Evolutionary conservation across 345 rosid genomes (phyloP).

Genomic region (Dipteronia dyeriana): DNA sequence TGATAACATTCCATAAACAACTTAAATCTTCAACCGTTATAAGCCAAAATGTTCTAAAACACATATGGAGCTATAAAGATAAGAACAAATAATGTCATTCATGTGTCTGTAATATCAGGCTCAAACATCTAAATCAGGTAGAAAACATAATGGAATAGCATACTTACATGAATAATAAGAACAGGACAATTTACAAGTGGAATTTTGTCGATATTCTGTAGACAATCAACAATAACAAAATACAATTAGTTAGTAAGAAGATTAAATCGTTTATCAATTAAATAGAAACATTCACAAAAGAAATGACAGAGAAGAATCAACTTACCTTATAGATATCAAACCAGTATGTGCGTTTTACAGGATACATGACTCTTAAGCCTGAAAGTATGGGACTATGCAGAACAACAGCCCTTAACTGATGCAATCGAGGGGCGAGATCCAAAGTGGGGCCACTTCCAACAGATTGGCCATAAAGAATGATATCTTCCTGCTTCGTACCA

Average conservation of each 20-base stretch:
- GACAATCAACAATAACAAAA: constrained; percentile 17
- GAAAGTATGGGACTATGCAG: constrained; percentile 97
- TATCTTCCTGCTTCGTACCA: constrained; percentile 83
- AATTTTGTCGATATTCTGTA: constrained; percentile 96
- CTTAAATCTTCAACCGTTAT: neutral
- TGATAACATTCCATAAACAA: neutral
- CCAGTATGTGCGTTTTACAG: constrained; percentile 96
- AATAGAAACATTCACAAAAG: constrained; percentile 9
- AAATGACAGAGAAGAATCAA: neutral
- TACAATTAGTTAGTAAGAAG: constrained; percentile 7
- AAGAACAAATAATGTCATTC: neutral
- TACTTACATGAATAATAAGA: constrained; percentile 91
- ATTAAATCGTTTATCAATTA: constrained; percentile 4
- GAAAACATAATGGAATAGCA: constrained; percentile 13
- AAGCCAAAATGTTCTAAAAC: neutral
- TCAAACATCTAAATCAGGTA: neutral
- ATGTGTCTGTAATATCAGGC: neutral
- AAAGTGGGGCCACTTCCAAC: constrained; percentile 99
- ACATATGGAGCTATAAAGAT: constrained; percentile 8
- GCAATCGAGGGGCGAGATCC: constrained; percentile 82
- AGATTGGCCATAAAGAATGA: constrained; percentile 95
- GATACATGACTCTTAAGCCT: constrained; percentile 97
- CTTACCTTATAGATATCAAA: constrained; percentile 96
- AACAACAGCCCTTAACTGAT: constrained; percentile 79
- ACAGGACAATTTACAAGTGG: constrained; percentile 91